phyloP scores from a whole-genome alignment of 1,284 basidiomycete species.

The Sporisorium reilianum region DNA sequence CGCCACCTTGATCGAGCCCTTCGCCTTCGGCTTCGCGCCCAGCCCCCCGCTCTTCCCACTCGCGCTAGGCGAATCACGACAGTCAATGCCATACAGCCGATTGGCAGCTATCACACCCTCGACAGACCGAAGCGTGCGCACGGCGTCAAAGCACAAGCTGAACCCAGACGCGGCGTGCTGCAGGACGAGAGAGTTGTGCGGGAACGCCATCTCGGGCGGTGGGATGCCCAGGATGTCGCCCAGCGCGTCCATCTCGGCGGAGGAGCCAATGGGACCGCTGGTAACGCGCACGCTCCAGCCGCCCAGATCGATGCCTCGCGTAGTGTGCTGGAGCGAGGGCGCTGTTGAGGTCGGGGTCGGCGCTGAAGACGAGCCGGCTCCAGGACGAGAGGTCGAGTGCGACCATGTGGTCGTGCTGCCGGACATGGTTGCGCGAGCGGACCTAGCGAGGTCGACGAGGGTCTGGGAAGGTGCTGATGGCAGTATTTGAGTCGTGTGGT shows the following conservation, averaged over 20 bases:
- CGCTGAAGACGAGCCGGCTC: slow-evolving; percentile 1
- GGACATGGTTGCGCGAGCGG: slow-evolving; percentile 12
- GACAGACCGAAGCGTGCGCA: slow-evolving; percentile 80
- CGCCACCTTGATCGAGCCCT: slow-evolving; percentile 81
- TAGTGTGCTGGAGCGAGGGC: slow-evolving; percentile 29
- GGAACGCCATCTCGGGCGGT: slow-evolving; percentile 97
- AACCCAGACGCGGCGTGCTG: slow-evolving; percentile 74
- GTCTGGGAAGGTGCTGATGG: neutral
- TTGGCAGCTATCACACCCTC: slow-evolving; percentile 72
- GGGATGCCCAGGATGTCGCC: slow-evolving; percentile 82
- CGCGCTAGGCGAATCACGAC: slow-evolving; percentile 15
- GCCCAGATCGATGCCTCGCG: slow-evolving; percentile 59
- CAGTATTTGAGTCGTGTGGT: neutral
- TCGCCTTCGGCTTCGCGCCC: slow-evolving; percentile 50
- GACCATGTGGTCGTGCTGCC: slow-evolving; percentile 28
- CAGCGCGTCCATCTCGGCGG: slow-evolving; percentile 73
- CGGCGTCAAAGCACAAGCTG: slow-evolving; percentile 78
- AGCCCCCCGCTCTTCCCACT: slow-evolving; percentile 3
- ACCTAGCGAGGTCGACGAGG: neutral
- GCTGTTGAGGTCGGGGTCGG: slow-evolving; percentile 19
- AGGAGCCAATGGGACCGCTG: slow-evolving; percentile 63
- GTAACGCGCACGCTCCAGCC: slow-evolving; percentile 61
- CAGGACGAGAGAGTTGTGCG: slow-evolving; percentile 82
- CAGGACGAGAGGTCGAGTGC: slow-evolving; percentile 13
- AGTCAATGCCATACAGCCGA: slow-evolving; percentile 77